Conservation (phyloP, 2,329 filamentous ascomycete species). For the Aureobasidium sp. region DNA sequence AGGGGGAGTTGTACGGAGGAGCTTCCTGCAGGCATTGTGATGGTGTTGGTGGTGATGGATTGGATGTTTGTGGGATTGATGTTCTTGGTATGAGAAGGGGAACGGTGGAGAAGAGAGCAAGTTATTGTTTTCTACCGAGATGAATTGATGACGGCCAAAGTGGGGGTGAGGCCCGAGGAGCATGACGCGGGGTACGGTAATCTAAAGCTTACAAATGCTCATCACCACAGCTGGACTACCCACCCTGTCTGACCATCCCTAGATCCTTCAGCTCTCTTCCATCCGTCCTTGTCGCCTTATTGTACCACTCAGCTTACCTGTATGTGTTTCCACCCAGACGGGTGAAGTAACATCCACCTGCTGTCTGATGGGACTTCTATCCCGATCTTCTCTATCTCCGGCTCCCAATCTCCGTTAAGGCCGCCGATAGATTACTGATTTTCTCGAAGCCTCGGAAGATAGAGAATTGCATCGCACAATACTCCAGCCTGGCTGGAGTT, state of each 20-base stretch:
- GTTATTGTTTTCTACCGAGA: neutral
- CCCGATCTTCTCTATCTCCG: neutral
- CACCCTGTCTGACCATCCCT: neutral
- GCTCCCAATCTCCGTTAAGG: neutral
- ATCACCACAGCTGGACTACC: neutral
- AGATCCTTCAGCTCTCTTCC: neutral
- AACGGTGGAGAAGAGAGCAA: neutral
- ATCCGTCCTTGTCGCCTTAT: neutral
- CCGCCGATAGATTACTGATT: neutral
- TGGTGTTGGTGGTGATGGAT: neutral
- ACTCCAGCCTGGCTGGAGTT: neutral
- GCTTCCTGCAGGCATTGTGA: slow-evolving; percentile 15
- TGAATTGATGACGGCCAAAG: neutral
- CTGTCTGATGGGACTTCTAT: neutral
- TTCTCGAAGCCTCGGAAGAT: neutral
- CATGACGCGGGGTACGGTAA: slow-evolving; percentile 5
- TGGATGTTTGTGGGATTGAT: neutral
- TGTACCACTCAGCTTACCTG: neutral
- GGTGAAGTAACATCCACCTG: neutral
- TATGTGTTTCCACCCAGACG: neutral
- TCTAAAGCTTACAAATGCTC: slow-evolving; percentile 4
- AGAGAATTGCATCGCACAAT: neutral
- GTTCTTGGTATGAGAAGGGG: neutral
- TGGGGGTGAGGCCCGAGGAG: neutral
- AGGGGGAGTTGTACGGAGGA: neutral